Base-by-base conservation (phyloP, 2,329 filamentous ascomycete species). In the Rhytidhysteron rufulum region DNA sequence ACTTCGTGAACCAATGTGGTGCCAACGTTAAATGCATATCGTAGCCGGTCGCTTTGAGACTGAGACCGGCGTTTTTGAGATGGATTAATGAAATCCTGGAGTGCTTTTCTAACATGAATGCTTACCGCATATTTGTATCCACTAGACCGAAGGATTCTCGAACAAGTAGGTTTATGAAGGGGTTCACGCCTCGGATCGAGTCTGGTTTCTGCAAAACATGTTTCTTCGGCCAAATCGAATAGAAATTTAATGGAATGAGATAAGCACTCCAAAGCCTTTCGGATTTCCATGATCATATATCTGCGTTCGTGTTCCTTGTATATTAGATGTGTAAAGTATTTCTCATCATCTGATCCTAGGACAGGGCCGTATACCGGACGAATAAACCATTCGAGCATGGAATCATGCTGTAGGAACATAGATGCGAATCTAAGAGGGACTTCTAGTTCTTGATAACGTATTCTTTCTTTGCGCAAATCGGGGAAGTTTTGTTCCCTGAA, bases 1-100 rank as follows among this genome's bases (percentile, higher is more conserved):
- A 65, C 41, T 35, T 66, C 63, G 36, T 66, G 62, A 4, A 63
- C 44, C 3, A 65, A 35, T 1, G 54, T 54, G 7, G 45, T 41
- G 2, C 58, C 62, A 4, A 64, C 47, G 9, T 52, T 51, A 31
- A 66, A 66, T 19, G 65, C 61, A 36, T 61, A 60, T 1, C 61
- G 60, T 41, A 60, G 57, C 27, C 50, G 53, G 7, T 57, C 55
- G 37, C 57, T 58, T 3, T 40, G 47, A 13, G 57, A 52, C 6
- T 48, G 48, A 13, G 45, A 37, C 5, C 27, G 34, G 30, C 62
- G 62, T 1, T 58, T 46, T 18, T 48, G 32, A 27, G 24, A 27
- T n/a, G n/a, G n/a, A 2, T 41, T 22, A 24, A 61, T 55, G 37
- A 48, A 62, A 5, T 40, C 22, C 3, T 34, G 27, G 31, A 58